Conservation (phyloP, 148 eudicot species). For the Oxyria digyna region DNA sequence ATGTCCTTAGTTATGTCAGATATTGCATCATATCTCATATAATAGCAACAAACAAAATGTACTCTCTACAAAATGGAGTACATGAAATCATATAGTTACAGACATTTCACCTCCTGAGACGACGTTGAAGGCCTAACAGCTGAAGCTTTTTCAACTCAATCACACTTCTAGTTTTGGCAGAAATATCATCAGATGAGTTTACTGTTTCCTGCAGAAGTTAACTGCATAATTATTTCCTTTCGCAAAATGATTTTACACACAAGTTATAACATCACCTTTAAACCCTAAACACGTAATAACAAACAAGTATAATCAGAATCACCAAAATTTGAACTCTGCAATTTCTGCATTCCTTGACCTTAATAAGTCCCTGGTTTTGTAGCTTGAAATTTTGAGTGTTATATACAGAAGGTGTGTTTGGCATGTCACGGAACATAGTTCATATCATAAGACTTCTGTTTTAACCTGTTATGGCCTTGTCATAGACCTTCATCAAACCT, state of each 20-base stretch:
- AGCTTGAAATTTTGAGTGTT: background rate
- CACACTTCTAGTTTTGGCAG: conserved; percentile 92
- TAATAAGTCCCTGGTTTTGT: no score
- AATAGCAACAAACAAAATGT: background rate
- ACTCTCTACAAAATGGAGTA: background rate
- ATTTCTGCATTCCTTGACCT: no score
- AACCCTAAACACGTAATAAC: background rate
- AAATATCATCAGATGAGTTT: conserved; percentile 76
- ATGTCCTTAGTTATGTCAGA: background rate
- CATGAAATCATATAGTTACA: background rate
- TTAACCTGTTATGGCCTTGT: background rate
- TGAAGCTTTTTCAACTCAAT: conserved; percentile 95
- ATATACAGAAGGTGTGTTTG: background rate
- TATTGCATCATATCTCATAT: background rate
- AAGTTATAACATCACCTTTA: background rate
- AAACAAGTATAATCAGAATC: background rate
- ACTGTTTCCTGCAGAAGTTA: conserved; percentile 56
- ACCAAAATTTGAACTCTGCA: background rate
- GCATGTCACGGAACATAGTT: background rate
- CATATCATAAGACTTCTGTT: background rate
- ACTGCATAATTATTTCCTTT: background rate
- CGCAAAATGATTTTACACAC: background rate
- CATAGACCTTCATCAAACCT: background rate
- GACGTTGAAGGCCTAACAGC: conserved; percentile 74
- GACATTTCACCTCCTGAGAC: conserved; percentile 64